Conservation (phyloP, 108 stramenopile species). For the Parietichytrium sp. region DNA sequence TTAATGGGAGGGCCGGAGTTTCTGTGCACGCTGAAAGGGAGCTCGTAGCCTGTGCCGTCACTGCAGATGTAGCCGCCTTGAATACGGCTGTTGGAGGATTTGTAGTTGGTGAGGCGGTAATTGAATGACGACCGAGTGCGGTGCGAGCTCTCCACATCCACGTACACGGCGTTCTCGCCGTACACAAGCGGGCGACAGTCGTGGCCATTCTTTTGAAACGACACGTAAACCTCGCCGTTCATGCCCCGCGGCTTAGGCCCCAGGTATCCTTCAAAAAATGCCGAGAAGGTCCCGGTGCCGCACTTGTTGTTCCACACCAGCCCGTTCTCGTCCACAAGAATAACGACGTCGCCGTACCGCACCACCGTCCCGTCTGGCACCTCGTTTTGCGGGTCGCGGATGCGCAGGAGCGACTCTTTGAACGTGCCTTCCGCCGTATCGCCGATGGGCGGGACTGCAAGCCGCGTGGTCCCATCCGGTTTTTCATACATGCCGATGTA, state of each 20-base stretch:
- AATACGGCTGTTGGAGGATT: background rate
- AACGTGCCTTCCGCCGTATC: background rate
- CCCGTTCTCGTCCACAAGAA: conserved; percentile 11
- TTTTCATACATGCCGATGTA: conserved; percentile 35
- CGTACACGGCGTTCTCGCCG: conserved; percentile 30
- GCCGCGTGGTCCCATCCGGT: background rate
- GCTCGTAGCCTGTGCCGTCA: conserved; percentile 25
- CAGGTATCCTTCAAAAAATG: conserved; percentile 3
- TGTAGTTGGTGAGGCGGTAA: conserved; percentile 28
- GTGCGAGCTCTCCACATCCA: conserved; percentile 11
- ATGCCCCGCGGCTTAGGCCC: conserved; percentile 2
- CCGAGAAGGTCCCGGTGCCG: background rate
- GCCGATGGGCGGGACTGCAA: conserved; percentile 37
- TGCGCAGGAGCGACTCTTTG: background rate
- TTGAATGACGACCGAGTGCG: background rate
- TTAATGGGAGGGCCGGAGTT: conserved; percentile 29
- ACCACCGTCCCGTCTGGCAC: background rate
- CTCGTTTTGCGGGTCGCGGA: background rate
- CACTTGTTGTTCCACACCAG: conserved; percentile 41
- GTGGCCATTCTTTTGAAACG: conserved; percentile 33
- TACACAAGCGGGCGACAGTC: conserved; percentile 21
- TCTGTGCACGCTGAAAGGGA: background rate
- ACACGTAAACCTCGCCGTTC: conserved; percentile 35
- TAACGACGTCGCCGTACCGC: conserved; percentile 2
- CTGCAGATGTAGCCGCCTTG: conserved; percentile 4